phyloP scores from a whole-genome alignment of 306 rosid species.

The Quercus agrifolia region DNA sequence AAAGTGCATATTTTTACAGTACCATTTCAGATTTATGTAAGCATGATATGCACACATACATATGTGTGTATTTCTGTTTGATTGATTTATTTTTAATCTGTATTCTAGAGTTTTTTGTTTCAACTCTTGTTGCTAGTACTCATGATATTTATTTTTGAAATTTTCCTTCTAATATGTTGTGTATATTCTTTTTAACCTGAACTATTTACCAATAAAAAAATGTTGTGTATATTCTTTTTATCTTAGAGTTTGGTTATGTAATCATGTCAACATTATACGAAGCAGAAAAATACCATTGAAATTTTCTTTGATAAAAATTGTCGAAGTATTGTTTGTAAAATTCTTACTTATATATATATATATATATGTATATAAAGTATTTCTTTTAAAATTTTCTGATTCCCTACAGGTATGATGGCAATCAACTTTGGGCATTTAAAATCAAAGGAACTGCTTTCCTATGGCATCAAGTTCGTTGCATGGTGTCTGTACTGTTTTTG shows the following conservation, averaged over 20 bases:
- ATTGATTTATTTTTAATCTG: not conserved
- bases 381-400: constrained; percentile 3
- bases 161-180: not conserved
- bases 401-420: constrained; percentile 58
- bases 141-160: not conserved
- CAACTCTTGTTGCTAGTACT: not conserved
- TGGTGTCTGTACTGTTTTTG: constrained; percentile 82
- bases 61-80: not conserved
- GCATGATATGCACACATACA: not conserved
- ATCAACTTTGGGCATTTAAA: constrained; percentile 71
- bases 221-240: not conserved
- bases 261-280: not conserved
- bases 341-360: not conserved
- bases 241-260: not conserved
- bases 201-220: too few species aligned
- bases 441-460: constrained; percentile 89
- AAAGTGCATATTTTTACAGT: not conserved
- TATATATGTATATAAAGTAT: not conserved
- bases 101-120: not conserved
- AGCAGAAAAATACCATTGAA: not conserved
- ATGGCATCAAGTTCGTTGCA: constrained; percentile 98
- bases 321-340: not conserved
- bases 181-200: not conserved
- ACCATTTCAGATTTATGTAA: not conserved
- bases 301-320: not conserved